Conservation (phyloP, 108 stramenopile genomes). For the Cyclotella cryptica region DNA sequence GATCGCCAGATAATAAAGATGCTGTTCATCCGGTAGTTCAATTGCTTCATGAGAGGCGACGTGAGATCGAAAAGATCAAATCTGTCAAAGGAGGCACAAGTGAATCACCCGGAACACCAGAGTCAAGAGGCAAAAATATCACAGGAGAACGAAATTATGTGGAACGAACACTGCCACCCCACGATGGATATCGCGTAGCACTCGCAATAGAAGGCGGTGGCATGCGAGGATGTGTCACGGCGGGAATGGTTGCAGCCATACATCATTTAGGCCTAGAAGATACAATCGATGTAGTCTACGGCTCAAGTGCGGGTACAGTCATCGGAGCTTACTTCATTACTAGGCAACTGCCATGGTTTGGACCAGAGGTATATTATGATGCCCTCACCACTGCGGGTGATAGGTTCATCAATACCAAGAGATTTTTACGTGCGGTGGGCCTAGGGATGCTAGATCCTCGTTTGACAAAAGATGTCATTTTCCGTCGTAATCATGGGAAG, state of each 20-base stretch:
- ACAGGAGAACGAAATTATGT: neutral
- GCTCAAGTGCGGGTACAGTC: slow-evolving; percentile 88
- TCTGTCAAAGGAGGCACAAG: neutral
- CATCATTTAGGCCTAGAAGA: slow-evolving; percentile 86
- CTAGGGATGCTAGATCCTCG: slow-evolving; percentile 89
- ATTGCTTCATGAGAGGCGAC: slow-evolving; percentile 67
- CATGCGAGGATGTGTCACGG: slow-evolving; percentile 95
- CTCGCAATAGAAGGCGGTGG: slow-evolving; percentile 96
- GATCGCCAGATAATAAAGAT: slow-evolving; percentile 61
- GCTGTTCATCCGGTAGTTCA: slow-evolving; percentile 78
- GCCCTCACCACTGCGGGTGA: slow-evolving; percentile 79
- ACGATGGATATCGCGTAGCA: slow-evolving; percentile 78
- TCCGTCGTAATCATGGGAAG: slow-evolving; percentile 71
- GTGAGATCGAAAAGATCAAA: slow-evolving; percentile 40
- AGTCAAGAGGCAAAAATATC: neutral
- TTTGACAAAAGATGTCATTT: slow-evolving; percentile 78
- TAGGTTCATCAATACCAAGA: slow-evolving; percentile 88
- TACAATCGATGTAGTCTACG: slow-evolving; percentile 93
- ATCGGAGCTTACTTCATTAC: slow-evolving; percentile 91
- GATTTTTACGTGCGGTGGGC: slow-evolving; percentile 84
- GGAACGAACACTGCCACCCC: slow-evolving; percentile 32
- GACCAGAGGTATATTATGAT: slow-evolving; percentile 97
- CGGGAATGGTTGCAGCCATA: slow-evolving; percentile 93
- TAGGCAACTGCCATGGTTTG: slow-evolving; percentile 88
- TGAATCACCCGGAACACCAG: neutral